These are phyloP conservation scores for Apiotrichum sp. DNA, from an alignment of 1,284 basidiomycete species.

Conservation along the genomic window DNA sequence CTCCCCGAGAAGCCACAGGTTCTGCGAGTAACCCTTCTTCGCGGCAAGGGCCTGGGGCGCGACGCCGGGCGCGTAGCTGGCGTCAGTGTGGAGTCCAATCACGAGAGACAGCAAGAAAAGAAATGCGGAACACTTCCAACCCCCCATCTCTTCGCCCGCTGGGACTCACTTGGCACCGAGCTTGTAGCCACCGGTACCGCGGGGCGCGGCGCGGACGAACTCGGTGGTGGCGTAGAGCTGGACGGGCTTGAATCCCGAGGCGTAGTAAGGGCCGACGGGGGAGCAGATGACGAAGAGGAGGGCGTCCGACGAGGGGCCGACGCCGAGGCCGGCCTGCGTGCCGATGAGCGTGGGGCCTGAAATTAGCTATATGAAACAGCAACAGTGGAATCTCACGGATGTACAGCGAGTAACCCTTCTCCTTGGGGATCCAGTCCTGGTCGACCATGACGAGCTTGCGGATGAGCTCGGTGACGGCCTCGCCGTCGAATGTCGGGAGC, in stretches of 20 bases:
- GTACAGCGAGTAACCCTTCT: constrained; percentile 86
- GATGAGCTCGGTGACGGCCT: constrained; percentile 73
- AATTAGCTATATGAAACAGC: neutral
- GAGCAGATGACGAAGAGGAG: constrained; percentile 91
- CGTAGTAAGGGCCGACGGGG: constrained; percentile 93
- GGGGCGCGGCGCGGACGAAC: constrained; percentile 80
- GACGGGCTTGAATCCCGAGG: constrained; percentile 91
- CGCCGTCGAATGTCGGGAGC: constrained; percentile 66
- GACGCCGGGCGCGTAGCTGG: constrained; percentile 72
- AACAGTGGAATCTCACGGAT: constrained; percentile 52
- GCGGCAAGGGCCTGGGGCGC: constrained; percentile 83
- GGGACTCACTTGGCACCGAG: constrained; percentile 63
- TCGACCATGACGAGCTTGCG: constrained; percentile 84
- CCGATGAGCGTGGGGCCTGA: constrained; percentile 63
- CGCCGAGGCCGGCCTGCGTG: constrained; percentile 80
- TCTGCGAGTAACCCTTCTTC: constrained; percentile 80
- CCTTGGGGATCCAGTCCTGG: constrained; percentile 85
- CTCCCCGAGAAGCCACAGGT: constrained; percentile 86
- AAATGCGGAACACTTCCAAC: too few species aligned
- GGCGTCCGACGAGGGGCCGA: constrained; percentile 79
- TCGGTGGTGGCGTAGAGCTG: constrained; percentile 85
- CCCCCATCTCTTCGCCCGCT: too few species aligned
- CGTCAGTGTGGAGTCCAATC: too few species aligned
- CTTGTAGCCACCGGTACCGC: constrained; percentile 90
- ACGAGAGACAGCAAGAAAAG: too few species aligned